phyloP scores from a whole-genome alignment of 306 rosid genomes.

The Mimosa pudica region DNA sequence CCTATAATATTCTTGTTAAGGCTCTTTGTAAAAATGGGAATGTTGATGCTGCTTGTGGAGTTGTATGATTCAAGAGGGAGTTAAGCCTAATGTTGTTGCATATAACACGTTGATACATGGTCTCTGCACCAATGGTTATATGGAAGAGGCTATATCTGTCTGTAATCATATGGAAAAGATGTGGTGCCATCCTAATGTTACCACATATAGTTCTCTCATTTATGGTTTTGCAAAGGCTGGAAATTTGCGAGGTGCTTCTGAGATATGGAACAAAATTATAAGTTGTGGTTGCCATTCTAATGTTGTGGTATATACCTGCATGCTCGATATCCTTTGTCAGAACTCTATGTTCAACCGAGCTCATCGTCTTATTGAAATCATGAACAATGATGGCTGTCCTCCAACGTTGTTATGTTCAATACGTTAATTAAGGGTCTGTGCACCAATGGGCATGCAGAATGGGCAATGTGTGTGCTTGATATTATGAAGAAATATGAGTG shows the following conservation, averaged over 20 bases:
- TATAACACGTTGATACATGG: constrained; percentile 68
- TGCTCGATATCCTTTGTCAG: constrained; percentile 81
- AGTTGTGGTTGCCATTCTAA: constrained; percentile 66
- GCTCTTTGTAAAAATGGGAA: constrained; percentile 77
- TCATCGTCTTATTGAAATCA: constrained; percentile 55
- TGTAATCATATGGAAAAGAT: constrained; percentile 57
- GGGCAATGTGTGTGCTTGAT: constrained; percentile 63
- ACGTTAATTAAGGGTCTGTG: constrained; percentile 77
- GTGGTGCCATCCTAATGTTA: constrained; percentile 61
- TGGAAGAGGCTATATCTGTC: constrained; percentile 52
- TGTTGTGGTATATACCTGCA: constrained; percentile 74
- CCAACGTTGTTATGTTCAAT: constrained; percentile 77
- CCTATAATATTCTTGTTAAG: constrained; percentile 78
- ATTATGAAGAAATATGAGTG: constrained; percentile 64
- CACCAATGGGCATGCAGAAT: constrained; percentile 53
- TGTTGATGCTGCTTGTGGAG: constrained; percentile 79
- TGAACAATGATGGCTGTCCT: constrained; percentile 68
- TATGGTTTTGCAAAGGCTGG: constrained; percentile 73
- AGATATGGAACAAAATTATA: constrained; percentile 83
- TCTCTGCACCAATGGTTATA: constrained; percentile 62
- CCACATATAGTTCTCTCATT: constrained; percentile 67
- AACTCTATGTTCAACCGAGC: constrained; percentile 67
- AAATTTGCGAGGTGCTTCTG: constrained; percentile 64
- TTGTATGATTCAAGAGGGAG: constrained; percentile 55
- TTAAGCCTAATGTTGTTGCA: constrained; percentile 60